Conservation (phyloP, 1,284 basidiomycete species). For the Ceratobasidium sp. region DNA sequence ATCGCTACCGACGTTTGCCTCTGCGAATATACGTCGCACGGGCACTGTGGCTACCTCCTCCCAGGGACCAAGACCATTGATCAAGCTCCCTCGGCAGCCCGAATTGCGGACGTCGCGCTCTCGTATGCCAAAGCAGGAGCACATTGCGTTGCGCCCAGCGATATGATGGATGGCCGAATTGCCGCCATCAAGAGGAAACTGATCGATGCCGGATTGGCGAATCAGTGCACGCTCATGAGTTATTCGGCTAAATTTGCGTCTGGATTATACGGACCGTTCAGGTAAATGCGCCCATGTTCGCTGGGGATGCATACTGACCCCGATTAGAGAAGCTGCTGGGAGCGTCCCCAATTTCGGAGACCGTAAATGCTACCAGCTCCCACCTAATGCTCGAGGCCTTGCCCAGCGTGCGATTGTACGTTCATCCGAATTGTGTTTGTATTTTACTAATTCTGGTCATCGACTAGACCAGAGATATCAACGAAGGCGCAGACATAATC, state of each 20-base stretch:
- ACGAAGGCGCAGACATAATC: constrained; percentile 97
- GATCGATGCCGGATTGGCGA: constrained; percentile 82
- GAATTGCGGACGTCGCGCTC: constrained; percentile 92
- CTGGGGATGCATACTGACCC: constrained; percentile 6
- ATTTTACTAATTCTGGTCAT: constrained; percentile 2
- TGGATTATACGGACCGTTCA: constrained; percentile 95
- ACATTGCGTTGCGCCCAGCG: constrained; percentile 97
- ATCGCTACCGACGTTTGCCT: constrained; percentile 96
- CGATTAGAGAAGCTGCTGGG: constrained; percentile 90
- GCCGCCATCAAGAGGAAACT: constrained; percentile 86
- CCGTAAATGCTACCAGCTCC: constrained; percentile 97
- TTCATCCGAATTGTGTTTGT: constrained; percentile 41
- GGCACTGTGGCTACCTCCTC: constrained; percentile 90
- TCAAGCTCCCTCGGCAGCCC: constrained; percentile 74
- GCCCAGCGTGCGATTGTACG: constrained; percentile 92
- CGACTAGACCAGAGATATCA: constrained; percentile 78
- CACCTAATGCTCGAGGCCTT: constrained; percentile 85
- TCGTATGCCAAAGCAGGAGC: constrained; percentile 94
- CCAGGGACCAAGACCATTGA: constrained; percentile 72
- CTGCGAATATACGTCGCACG: constrained; percentile 99
- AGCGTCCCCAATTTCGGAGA: constrained; percentile 94
- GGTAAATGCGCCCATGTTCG: constrained; percentile 63
- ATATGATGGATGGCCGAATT: constrained; percentile 99
- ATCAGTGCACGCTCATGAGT: constrained; percentile 91
- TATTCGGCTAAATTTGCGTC: constrained; percentile 99